phyloP scores from a whole-genome alignment of 2,329 filamentous ascomycete species.

The Penicillium digitatum region DNA sequence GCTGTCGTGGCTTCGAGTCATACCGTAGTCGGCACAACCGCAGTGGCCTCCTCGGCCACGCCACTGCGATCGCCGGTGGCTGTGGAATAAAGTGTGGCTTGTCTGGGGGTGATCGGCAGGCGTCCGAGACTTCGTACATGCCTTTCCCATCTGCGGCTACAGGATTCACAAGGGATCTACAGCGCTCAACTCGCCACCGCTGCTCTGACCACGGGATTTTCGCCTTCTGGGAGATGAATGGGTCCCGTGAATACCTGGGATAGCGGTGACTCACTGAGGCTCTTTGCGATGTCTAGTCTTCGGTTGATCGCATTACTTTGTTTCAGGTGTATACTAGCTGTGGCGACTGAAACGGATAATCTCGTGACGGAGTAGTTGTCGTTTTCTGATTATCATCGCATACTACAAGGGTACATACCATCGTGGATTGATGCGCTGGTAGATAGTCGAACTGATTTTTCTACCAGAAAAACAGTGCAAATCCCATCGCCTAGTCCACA shows the following conservation, averaged over 20 bases:
- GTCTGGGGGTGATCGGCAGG: constrained; percentile 1
- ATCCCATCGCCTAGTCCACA: neutral
- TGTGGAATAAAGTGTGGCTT: constrained; percentile 14
- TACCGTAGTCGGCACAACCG: constrained; percentile 14
- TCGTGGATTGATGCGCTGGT: neutral
- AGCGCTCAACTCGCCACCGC: constrained; percentile 6
- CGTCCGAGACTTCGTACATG: constrained; percentile 9
- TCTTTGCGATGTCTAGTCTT: neutral
- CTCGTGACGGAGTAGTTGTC: neutral
- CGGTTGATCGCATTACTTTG: neutral
- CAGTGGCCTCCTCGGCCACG: neutral
- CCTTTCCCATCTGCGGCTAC: neutral
- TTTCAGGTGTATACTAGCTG: neutral
- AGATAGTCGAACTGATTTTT: too few relatives aligned
- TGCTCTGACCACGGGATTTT: neutral
- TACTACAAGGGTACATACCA: neutral
- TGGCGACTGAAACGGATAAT: neutral
- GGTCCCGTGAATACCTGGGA: neutral
- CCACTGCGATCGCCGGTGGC: constrained; percentile 11
- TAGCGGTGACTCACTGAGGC: neutral
- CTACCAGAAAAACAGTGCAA: neutral
- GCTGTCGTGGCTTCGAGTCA: constrained; percentile 17
- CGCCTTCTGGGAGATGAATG: neutral
- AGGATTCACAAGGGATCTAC: constrained; percentile 3
- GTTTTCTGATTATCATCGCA: neutral